Evolutionary conservation across 169 alveolate genomes (phyloP).

Genomic region (Besnoitia besnoiti): DNA sequence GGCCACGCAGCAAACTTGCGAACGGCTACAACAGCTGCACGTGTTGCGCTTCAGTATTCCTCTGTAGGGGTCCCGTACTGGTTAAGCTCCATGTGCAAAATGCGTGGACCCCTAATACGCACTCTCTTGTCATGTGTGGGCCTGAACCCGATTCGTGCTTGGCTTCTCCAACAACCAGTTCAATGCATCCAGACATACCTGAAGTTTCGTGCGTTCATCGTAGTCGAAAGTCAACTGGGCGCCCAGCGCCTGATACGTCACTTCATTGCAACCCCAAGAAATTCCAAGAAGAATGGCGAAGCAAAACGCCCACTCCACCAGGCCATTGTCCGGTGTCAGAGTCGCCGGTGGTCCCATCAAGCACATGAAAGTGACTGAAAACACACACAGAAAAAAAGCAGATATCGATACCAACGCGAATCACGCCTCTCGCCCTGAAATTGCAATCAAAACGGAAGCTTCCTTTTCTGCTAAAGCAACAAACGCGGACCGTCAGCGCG

Average conservation of each 20-base stretch:
- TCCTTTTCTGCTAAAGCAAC: too few relatives aligned
- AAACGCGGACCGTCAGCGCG: too few relatives aligned
- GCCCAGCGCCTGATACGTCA: constrained; percentile 53
- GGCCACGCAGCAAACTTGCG: too few relatives aligned
- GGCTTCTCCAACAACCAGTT: background rate
- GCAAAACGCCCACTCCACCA: constrained; percentile 50
- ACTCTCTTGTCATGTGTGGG: too few relatives aligned
- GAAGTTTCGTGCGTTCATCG: constrained; percentile 62
- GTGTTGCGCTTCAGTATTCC: too few relatives aligned
- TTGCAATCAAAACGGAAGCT: too few relatives aligned
- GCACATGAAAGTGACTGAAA: constrained; percentile 47
- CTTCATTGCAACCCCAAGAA: constrained; percentile 65
- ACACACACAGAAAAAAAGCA: background rate
- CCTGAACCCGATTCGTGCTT: background rate
- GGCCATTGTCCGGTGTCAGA: constrained; percentile 14
- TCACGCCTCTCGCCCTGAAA: too few relatives aligned
- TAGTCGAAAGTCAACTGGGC: constrained; percentile 64
- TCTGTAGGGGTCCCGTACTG: too few relatives aligned
- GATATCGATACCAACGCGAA: background rate
- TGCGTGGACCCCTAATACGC: too few relatives aligned
- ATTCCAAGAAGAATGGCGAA: constrained; percentile 48
- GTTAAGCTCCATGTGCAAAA: too few relatives aligned
- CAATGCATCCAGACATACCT: background rate
- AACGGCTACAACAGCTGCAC: too few relatives aligned
- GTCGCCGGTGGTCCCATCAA: constrained; percentile 50